A percentile compares a stretch with the other conserved stretches of the same genome.
phyloP scores from a whole-genome alignment of 495 filamentous ascomycete species.

The Penicillium paradoxum region DNA sequence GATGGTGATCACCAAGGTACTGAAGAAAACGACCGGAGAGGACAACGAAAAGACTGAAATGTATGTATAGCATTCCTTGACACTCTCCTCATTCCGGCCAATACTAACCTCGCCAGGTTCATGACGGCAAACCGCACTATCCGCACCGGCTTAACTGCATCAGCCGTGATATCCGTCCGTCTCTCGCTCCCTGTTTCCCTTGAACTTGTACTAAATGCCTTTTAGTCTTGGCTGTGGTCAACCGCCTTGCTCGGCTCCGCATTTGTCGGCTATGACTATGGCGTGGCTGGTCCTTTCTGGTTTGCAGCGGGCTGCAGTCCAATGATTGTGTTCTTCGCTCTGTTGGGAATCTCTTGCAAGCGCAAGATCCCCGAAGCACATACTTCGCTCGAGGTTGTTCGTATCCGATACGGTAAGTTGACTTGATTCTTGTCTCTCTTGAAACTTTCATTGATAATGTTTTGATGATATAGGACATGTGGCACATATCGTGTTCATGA shows the following conservation, averaged over 20 bases:
- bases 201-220: background rate
- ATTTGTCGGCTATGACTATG: conserved; percentile 33
- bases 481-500: conserved; percentile 41
- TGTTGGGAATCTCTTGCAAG: conserved; percentile 45
- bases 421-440: background rate
- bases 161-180: conserved; percentile 36
- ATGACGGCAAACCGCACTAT: conserved; percentile 39
- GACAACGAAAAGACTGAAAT: conserved; percentile 42
- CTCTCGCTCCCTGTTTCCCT: background rate
- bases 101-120: conserved; percentile 24
- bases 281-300: conserved; percentile 37
- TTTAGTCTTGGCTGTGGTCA: conserved; percentile 34
- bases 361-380: conserved; percentile 42
- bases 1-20: conserved; percentile 31
- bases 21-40: conserved; percentile 35
- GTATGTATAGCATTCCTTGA: conserved; percentile 7
- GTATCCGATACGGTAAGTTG: conserved; percentile 24
- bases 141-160: conserved; percentile 35
- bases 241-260: conserved; percentile 31
- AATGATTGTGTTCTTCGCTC: conserved; percentile 45
- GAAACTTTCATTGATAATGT: background rate
- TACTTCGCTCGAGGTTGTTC: conserved; percentile 41
- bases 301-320: conserved; percentile 41
- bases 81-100: background rate
- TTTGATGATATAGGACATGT: conserved; percentile 15